Conservation (phyloP, 2,329 filamentous ascomycete genomes). For the Cladophialophora immunda region DNA sequence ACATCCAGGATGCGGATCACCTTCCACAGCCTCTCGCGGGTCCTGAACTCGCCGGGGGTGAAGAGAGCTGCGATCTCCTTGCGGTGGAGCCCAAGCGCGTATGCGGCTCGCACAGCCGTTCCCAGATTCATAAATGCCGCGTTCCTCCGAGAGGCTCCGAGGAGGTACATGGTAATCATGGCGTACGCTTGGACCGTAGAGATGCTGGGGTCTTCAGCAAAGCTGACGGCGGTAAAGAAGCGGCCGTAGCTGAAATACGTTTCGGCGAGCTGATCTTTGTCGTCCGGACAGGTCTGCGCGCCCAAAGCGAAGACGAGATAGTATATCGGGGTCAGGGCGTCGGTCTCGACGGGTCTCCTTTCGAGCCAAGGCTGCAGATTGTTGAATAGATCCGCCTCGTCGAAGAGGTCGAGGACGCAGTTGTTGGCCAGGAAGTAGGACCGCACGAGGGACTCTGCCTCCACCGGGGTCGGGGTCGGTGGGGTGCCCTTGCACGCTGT, state of each 20-base stretch:
- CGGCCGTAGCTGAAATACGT: constrained; percentile 49
- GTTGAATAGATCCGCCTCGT: constrained; percentile 42
- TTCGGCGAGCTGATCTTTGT: constrained; percentile 46
- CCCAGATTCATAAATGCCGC: constrained; percentile 53
- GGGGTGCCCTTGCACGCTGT: background rate
- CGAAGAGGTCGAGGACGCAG: constrained; percentile 46
- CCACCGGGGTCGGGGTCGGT: constrained; percentile 41
- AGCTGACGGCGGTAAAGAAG: constrained; percentile 45
- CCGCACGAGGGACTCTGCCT: constrained; percentile 43
- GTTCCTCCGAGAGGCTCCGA: constrained; percentile 48
- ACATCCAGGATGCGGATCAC: constrained; percentile 35
- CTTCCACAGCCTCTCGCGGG: constrained; percentile 48
- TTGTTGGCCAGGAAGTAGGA: constrained; percentile 46
- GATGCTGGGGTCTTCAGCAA: constrained; percentile 54
- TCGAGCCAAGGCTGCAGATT: constrained; percentile 45
- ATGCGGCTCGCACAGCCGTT: constrained; percentile 53
- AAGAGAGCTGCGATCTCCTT: constrained; percentile 61
- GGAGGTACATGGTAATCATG: constrained; percentile 50
- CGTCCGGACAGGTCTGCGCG: constrained; percentile 46
- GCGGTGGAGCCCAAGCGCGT: constrained; percentile 60
- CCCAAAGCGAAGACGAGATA: constrained; percentile 61
- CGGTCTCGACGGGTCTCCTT: constrained; percentile 48
- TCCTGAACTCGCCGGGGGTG: constrained; percentile 48
- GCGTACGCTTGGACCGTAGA: constrained; percentile 50
- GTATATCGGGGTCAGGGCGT: constrained; percentile 52